Percentiles rank a stretch among this genome's conserved stretches.
Evolutionary conservation across 1,139 yeast genomes (phyloP).

Genomic region (Meyerozyma guilliermondii): DNA sequence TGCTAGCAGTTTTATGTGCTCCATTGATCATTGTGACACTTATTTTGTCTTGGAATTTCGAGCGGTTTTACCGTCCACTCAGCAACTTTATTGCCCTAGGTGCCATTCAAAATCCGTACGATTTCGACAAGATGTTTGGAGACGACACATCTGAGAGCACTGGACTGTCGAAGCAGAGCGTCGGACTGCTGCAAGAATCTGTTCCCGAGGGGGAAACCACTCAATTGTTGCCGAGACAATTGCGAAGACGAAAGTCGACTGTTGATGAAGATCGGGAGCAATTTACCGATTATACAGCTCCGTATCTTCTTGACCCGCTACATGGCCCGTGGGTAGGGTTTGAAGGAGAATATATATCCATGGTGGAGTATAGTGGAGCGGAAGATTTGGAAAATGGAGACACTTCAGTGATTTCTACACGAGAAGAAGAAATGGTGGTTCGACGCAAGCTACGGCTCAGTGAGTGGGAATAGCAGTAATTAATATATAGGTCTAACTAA

Average conservation of each 20-base stretch:
- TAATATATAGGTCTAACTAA: too few relatives aligned
- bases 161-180: too few relatives aligned
- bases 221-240: slow-evolving; percentile 2
- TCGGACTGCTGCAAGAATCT: too few relatives aligned
- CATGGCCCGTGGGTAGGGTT: slow-evolving; percentile 59
- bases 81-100: slow-evolving; percentile 58
- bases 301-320: slow-evolving; percentile 41
- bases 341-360: slow-evolving; percentile 45
- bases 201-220: neutral
- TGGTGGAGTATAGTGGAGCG: slow-evolving; percentile 24
- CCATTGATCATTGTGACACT: slow-evolving; percentile 51
- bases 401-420: slow-evolving; percentile 15
- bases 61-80: slow-evolving; percentile 55
- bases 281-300: slow-evolving; percentile 46
- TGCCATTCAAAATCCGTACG: slow-evolving; percentile 45
- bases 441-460: slow-evolving; percentile 32
- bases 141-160: slow-evolving; percentile 3
- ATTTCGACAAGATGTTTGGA: slow-evolving; percentile 2
- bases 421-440: slow-evolving; percentile 21
- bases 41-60: slow-evolving; percentile 50
- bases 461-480: slow-evolving; percentile 47
- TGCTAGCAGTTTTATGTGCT: slow-evolving; percentile 45
- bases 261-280: slow-evolving; percentile 55
- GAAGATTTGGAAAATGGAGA: slow-evolving; percentile 22
- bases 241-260: slow-evolving; percentile 35